These are phyloP conservation scores for Tetradesmus obliquus DNA, from an alignment of 139 green algal species.

Conservation along the genomic window DNA sequence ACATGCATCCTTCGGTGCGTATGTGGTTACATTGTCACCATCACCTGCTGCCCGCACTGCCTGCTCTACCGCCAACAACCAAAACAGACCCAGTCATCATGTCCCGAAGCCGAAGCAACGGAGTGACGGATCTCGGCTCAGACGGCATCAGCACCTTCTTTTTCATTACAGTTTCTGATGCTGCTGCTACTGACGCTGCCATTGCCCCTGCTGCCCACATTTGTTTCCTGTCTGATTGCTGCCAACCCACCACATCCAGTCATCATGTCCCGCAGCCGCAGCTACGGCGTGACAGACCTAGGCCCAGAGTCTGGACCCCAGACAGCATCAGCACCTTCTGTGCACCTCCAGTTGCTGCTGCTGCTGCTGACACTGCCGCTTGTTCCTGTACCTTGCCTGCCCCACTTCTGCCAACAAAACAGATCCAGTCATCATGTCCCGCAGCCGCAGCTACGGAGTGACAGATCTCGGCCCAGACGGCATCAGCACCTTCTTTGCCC, in stretches of 20 bases:
- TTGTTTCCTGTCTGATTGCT: too few species aligned
- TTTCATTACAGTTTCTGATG: not conserved
- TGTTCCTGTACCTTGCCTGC: too few species aligned
- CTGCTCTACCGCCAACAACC: too few species aligned
- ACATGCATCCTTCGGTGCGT: not conserved
- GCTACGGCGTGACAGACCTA: conserved; percentile 40
- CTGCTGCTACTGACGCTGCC: not conserved
- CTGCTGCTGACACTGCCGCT: too few species aligned
- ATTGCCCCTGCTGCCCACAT: too few species aligned
- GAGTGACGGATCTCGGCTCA: conserved; percentile 14
- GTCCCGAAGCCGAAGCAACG: not conserved
- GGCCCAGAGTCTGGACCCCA: too few species aligned
- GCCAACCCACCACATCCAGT: conserved; percentile 6
- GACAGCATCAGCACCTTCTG: too few species aligned
- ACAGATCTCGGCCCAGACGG: conserved; percentile 37
- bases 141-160: too few species aligned
- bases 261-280: conserved; percentile 19
- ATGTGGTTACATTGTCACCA: too few species aligned
- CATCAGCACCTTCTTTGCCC: conserved; percentile 42
- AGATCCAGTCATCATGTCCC: conserved; percentile 43
- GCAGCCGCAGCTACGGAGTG: conserved; percentile 6
- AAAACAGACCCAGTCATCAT: conserved; percentile 29
- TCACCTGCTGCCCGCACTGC: too few species aligned
- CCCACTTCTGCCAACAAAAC: too few species aligned
- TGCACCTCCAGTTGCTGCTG: not conserved